Evolutionary conservation across 345 rosid species (phyloP).

Genomic region (Acer negundo): DNA sequence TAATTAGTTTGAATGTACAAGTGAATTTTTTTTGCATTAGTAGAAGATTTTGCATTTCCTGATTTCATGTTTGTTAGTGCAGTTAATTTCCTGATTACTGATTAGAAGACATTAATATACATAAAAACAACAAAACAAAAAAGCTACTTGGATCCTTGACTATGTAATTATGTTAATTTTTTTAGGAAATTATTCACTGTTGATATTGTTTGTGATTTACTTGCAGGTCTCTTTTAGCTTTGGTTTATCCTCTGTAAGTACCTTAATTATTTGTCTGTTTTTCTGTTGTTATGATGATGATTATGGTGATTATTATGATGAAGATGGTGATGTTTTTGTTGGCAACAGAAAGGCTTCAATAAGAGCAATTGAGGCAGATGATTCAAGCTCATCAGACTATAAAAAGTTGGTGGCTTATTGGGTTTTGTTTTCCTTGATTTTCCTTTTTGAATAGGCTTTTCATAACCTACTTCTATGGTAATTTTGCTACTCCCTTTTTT

Average conservation of each 20-base stretch:
- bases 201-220: neutral
- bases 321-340: slow-evolving; percentile 2
- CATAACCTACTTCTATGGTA: slow-evolving; percentile 34
- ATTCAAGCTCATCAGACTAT: slow-evolving; percentile 25
- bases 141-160: too few relatives aligned
- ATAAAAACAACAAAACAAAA: too few relatives aligned
- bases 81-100: neutral
- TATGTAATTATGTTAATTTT: neutral
- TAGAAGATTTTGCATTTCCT: neutral
- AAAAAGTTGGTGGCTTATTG: slow-evolving; percentile 39
- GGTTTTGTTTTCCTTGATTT: slow-evolving; percentile 36
- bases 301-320: neutral
- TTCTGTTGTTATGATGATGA: neutral
- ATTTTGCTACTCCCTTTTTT: neutral
- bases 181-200: neutral
- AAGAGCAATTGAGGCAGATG: slow-evolving; percentile 34
- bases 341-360: slow-evolving; percentile 34
- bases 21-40: neutral
- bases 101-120: too few relatives aligned
- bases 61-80: neutral
- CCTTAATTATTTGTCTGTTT: neutral
- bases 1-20: too few relatives aligned
- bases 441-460: slow-evolving; percentile 34
- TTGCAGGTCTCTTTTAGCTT: slow-evolving; percentile 39
- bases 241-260: slow-evolving; percentile 43